Conservation (phyloP, 2,329 filamentous ascomycete species). For the Plectosphaerella cucumerina region DNA sequence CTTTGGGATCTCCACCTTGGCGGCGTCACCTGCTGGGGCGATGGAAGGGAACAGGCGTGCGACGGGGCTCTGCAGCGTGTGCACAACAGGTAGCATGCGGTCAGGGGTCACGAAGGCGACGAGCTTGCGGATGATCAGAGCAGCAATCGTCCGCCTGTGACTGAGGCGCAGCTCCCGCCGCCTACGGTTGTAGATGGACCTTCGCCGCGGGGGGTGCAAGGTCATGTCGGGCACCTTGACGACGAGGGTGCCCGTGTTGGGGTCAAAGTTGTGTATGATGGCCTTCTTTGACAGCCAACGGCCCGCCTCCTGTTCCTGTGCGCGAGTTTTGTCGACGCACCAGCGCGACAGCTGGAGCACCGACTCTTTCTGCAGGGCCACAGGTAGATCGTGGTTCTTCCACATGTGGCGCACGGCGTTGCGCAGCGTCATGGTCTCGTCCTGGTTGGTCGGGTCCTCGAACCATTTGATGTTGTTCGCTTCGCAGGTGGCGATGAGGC, state of each 20-base stretch:
- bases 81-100: conserved; percentile 32
- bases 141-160: conserved; percentile 39
- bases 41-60: conserved; percentile 46
- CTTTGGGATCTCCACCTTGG: conserved; percentile 20
- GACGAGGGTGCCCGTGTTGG: conserved; percentile 42
- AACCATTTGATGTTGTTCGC: conserved; percentile 68
- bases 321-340: conserved; percentile 37
- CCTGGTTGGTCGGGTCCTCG: conserved; percentile 78
- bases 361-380: conserved; percentile 61
- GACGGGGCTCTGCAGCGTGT: conserved; percentile 40
- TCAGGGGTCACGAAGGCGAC: conserved; percentile 49
- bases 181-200: conserved; percentile 12
- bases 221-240: conserved; percentile 38
- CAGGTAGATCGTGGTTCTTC: conserved; percentile 56
- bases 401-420: conserved; percentile 75
- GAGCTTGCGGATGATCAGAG: conserved; percentile 42
- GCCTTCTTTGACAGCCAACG: conserved; percentile 46
- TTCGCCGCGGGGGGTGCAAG: conserved; percentile 9
- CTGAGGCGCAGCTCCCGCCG: conserved; percentile 21
- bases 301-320: conserved; percentile 48
- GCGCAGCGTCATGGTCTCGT: conserved; percentile 70
- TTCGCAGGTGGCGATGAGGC: conserved; percentile 71
- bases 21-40: conserved; percentile 10
- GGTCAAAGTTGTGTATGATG: conserved; percentile 37
- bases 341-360: conserved; percentile 58